Evolutionary conservation across 2,329 filamentous ascomycete genomes (phyloP), one percentile per base, ranked within the genome.

Genomic region (Apiospora saccharicola): DNA sequence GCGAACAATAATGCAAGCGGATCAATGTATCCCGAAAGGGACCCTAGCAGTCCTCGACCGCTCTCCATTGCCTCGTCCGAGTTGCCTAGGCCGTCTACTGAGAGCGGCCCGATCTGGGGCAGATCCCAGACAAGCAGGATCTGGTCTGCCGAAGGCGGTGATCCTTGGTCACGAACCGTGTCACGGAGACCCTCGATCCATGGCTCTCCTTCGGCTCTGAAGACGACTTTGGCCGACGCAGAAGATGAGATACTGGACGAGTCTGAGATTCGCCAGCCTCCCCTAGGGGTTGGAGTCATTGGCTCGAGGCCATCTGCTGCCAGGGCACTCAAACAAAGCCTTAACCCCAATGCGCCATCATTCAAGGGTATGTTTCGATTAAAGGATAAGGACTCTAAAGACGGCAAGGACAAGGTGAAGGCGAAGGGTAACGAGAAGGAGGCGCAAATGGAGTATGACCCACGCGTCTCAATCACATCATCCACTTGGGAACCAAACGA

Each of bases 321-420:
- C 51, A 85, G 81, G 85, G 86, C 67, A 85, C 86, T 78, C 84
- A 91, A 79, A 81, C 91, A 81, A 83, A 91, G 82, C 77, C 87
- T 98, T 41, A 98, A 99, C 78, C 96, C 96, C 10, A 90, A 94
- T 8, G 96, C 96, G 0, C 95, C 95, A 12, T 94, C 93, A 0
- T 98, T 98, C 80, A 96, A 93, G 82, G 88, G 91, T 49, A 90
- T 96, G 72, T 89, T 91, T 77, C 85, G 87, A 5, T 80, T 80
- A 43, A 80, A 74, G 64, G 79, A 79, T 19, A 81, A 76, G 70
- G 78, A 80, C 13, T 41, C 53, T 24, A 71, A 24, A 14, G 70
- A 71, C 14, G 82, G 82, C 71, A 85, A 78, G 72, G 82, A 80
- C 26, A 82, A 80, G 73, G 75, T 78, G 30, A 86, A 83, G 75